Evolutionary conservation across 2,329 filamentous ascomycete genomes (phyloP), one percentile per base, ranked within the genome.

Genomic region (Metarhizium humberi): DNA sequence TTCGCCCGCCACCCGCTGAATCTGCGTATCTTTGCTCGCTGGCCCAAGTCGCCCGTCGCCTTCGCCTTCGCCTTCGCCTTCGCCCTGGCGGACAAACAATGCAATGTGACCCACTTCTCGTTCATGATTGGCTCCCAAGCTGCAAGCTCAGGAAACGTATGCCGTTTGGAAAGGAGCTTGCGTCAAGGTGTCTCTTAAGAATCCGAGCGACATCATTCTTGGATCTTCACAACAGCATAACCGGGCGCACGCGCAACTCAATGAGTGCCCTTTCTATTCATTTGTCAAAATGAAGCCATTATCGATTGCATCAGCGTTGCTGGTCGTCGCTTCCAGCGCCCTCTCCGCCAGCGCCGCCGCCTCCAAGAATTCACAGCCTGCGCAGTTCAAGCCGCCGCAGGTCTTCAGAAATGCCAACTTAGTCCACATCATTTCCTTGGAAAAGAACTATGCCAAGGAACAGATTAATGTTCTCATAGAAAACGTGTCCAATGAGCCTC

Each of bases 401-500:
- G 88, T 92, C 62, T 99, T 96, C 77, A 90, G 92, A 75, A 96
- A 99, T 73, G 81, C 80, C 72, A 97, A 99, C 70, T 74, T 97
- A 34, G 87, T 97, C 52, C 88, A 94, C 65, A 86, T 88, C 60
- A 86, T 95, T 67, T 96, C 95, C 62, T 74, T 96, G 56, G 92
- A 97, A 73, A 97, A 96, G 78, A 88, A 85, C 62, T 97, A 94
- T 66, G 85, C 86, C 55, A 86, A 91, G 68, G 92, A 97, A 73
- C 87, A 86, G 14, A 84, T 96, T 78, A 96, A 97, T 73, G 86
- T 96, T n/a, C 79, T 95, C 52, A 84, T 99, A 60, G 88, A 96
- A 76, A 99, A 99, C 71, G 78, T 88, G 62, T 89, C 87, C 66
- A 79, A 81, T 58, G 76, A 86, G 61, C 81, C 91, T 18, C 92